These are phyloP conservation scores for Leptographium radiaticola DNA, from an alignment of 2,329 filamentous ascomycete genomes.

Conservation along the genomic window DNA sequence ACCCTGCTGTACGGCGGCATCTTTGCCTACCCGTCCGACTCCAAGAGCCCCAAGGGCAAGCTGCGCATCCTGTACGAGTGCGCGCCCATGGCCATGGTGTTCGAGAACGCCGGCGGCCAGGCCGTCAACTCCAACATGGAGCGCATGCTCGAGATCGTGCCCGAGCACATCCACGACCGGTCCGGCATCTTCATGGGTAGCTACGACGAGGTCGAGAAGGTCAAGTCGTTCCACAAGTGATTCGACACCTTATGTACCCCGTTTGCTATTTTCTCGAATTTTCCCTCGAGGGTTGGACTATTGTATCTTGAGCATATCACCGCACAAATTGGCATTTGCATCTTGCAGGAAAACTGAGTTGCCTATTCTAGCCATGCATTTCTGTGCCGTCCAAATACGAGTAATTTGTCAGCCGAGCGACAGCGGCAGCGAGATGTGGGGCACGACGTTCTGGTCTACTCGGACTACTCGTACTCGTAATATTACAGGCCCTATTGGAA, in stretches of 20 bases:
- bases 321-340: too few relatives aligned
- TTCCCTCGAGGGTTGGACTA: too few relatives aligned
- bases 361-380: too few relatives aligned
- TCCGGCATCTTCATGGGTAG: slow-evolving; percentile 95
- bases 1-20: slow-evolving; percentile 92
- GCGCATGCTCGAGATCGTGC: slow-evolving; percentile 78
- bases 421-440: too few relatives aligned
- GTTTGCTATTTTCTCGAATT: neutral
- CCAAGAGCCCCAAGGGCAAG: slow-evolving; percentile 98
- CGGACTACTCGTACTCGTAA: too few relatives aligned
- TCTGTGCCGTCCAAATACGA: too few relatives aligned
- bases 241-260: neutral
- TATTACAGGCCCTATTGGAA: too few relatives aligned
- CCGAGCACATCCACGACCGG: slow-evolving; percentile 87
- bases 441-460: too few relatives aligned
- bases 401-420: too few relatives aligned
- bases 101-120: slow-evolving; percentile 93
- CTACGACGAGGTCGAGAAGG: slow-evolving; percentile 89
- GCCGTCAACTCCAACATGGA: slow-evolving; percentile 85
- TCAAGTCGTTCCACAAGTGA: slow-evolving; percentile 65
- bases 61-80: slow-evolving; percentile 96
- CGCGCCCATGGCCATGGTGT: slow-evolving; percentile 96
- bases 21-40: slow-evolving; percentile 94
- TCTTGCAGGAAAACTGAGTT: too few relatives aligned
- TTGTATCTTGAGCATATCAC: too few relatives aligned